These are phyloP conservation scores for Butyriboletus loyo DNA, from an alignment of 768 basidiomycete species.

Conservation along the genomic window DNA sequence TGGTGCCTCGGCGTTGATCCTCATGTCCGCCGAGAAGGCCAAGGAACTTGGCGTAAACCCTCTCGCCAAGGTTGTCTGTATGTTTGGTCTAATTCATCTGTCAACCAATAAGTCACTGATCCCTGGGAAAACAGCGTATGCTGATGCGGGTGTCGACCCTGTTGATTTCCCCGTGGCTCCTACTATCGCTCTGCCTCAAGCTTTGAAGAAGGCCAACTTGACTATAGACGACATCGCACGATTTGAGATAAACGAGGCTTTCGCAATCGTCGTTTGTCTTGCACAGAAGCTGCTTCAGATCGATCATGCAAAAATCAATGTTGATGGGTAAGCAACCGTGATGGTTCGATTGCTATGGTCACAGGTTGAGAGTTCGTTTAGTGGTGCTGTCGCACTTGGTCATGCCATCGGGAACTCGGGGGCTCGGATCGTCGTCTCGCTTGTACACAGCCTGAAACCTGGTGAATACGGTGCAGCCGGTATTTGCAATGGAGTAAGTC, in stretches of 20 bases:
- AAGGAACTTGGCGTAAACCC: constrained; percentile 89
- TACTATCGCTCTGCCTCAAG: constrained; percentile 84
- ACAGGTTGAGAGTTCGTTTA: constrained; percentile 32
- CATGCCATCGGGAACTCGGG: constrained; percentile 97
- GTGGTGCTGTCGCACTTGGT: constrained; percentile 94
- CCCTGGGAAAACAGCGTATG: constrained; percentile 62
- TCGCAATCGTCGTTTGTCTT: constrained; percentile 89
- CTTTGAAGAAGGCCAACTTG: constrained; percentile 84
- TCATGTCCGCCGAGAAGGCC: constrained; percentile 93
- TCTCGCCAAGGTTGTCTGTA: constrained; percentile 92
- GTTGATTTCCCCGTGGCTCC: constrained; percentile 97
- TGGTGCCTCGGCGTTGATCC: constrained; percentile 91
- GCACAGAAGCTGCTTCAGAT: constrained; percentile 85
- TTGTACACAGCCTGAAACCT: constrained; percentile 85
- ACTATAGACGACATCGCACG: constrained; percentile 79
- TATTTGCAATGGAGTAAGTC: constrained; percentile 92
- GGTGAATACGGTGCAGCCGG: constrained; percentile 95
- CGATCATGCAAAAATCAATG: constrained; percentile 86
- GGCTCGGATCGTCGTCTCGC: constrained; percentile 88
- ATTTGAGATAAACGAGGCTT: constrained; percentile 98
- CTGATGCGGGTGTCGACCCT: constrained; percentile 94
- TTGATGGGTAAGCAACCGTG: constrained; percentile 63
- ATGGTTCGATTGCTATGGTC: constrained; percentile 1
- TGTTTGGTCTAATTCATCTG: constrained; percentile 30
- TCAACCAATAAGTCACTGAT: constrained; percentile 1